A percentile compares a stretch with the other conserved stretches of the same genome.
Evolutionary conservation across 495 filamentous ascomycete genomes (phyloP).

Genomic region (Annulohypoxylon stygium): DNA sequence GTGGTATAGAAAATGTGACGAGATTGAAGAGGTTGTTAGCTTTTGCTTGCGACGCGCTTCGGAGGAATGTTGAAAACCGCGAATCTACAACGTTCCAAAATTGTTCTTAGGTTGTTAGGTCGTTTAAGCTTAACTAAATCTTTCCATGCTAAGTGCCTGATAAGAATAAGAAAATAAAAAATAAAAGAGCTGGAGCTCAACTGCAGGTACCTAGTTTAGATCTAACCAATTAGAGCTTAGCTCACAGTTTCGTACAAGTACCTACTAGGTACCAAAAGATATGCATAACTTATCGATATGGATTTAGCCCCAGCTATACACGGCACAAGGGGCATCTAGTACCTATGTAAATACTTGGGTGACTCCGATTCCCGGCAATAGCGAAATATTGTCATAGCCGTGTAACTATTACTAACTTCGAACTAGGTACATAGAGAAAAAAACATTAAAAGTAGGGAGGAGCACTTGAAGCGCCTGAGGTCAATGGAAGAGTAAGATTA

Average conservation of each 20-base stretch:
- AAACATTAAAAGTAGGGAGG: slow-evolving; percentile 6
- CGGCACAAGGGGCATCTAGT: background rate
- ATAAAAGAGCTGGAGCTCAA: slow-evolving; percentile 1
- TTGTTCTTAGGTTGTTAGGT: too few relatives aligned
- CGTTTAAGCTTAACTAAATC: background rate
- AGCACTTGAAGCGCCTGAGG: background rate
- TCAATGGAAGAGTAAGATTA: slow-evolving; percentile 29
- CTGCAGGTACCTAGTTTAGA: background rate
- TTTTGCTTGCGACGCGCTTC: slow-evolving; percentile 44
- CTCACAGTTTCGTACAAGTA: background rate
- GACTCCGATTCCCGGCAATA: slow-evolving; percentile 38
- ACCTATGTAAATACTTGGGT: background rate
- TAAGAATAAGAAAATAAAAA: background rate
- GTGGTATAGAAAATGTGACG: background rate
- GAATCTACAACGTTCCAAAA: background rate
- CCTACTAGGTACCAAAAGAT: background rate
- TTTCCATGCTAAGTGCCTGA: background rate
- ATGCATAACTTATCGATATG: slow-evolving; percentile 27
- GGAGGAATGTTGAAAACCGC: slow-evolving; percentile 36
- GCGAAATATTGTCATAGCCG: background rate
- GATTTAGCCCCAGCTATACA: slow-evolving; percentile 19
- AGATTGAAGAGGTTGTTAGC: slow-evolving; percentile 25
- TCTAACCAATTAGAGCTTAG: slow-evolving; percentile 15
- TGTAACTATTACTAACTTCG: slow-evolving; percentile 2
- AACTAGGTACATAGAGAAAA: background rate